Evolutionary conservation across 768 basidiomycete species (phyloP).

Genomic region (Boletus reticuloceps): DNA sequence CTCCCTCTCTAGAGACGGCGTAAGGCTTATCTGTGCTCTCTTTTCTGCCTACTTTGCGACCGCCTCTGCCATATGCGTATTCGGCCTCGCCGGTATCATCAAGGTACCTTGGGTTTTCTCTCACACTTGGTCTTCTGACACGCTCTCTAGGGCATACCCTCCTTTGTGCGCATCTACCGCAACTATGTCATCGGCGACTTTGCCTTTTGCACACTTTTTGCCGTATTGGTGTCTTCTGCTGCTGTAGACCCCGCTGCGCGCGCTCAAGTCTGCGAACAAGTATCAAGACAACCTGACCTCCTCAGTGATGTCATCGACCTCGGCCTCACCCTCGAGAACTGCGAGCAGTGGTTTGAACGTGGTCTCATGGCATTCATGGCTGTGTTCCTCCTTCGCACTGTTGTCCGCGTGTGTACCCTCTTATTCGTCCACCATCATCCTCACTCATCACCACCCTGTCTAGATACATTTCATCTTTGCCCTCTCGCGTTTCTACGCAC

Average conservation of each 20-base stretch:
- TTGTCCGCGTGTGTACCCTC: slow-evolving; percentile 56
- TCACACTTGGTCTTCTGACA: not conserved
- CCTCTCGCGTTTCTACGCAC: slow-evolving; percentile 61
- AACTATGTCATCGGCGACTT: slow-evolving; percentile 82
- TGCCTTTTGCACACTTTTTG: slow-evolving; percentile 60
- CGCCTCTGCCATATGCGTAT: slow-evolving; percentile 57
- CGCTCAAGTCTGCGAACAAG: slow-evolving; percentile 66
- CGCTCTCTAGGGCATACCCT: slow-evolving; percentile 50
- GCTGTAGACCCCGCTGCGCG: slow-evolving; percentile 56
- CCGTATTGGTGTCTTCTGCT: slow-evolving; percentile 54
- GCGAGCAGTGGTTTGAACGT: slow-evolving; percentile 75
- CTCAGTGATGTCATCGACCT: slow-evolving; percentile 67
- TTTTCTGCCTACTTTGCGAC: slow-evolving; percentile 65
- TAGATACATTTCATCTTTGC: slow-evolving; percentile 78
- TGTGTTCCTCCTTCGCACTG: slow-evolving; percentile 57
- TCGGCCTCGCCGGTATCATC: slow-evolving; percentile 68
- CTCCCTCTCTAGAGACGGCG: slow-evolving; percentile 39
- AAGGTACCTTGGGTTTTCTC: slow-evolving; percentile 45
- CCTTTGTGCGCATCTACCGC: slow-evolving; percentile 75
- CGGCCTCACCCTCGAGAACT: slow-evolving; percentile 76
- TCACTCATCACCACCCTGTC: slow-evolving; percentile 2
- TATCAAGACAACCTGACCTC: slow-evolving; percentile 73
- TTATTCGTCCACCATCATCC: not conserved
- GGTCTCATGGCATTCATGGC: slow-evolving; percentile 58
- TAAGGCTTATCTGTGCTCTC: slow-evolving; percentile 57